Conservation (phyloP, 2,329 filamentous ascomycete genomes). For the Aureobasidium sp. region DNA sequence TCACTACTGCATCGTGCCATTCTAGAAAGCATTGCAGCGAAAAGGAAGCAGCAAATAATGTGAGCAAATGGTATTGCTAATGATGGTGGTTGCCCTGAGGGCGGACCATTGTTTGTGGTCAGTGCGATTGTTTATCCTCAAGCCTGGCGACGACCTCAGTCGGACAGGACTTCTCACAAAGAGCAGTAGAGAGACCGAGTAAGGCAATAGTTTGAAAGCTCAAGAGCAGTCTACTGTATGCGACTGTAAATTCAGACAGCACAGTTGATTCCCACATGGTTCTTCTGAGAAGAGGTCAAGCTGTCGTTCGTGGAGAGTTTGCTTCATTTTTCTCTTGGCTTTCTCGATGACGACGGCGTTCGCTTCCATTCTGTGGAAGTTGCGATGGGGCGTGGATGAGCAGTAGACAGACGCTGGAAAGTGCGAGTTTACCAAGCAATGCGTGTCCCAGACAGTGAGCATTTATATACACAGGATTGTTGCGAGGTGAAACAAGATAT, state of each 20-base stretch:
- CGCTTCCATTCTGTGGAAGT: conserved; percentile 2
- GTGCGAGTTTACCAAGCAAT: neutral
- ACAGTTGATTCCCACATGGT: neutral
- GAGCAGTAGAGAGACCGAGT: neutral
- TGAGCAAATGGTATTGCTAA: neutral
- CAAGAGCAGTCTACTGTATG: neutral
- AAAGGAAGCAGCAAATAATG: neutral
- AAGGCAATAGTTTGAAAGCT: neutral
- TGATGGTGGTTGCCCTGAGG: conserved; percentile 8
- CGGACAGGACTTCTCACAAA: neutral
- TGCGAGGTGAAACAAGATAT: neutral
- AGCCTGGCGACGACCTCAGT: conserved; percentile 1
- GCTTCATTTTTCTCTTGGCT: conserved; percentile 15
- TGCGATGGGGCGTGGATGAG: neutral
- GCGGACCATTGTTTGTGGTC: conserved; percentile 9
- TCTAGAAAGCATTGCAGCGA: neutral
- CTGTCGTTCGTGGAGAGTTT: neutral
- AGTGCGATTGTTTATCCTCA: conserved; percentile 7
- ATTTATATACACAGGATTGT: neutral
- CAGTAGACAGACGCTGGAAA: neutral
- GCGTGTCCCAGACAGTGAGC: too few relatives aligned
- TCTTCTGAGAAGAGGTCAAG: neutral
- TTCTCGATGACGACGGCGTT: conserved; percentile 12
- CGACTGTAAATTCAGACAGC: neutral
- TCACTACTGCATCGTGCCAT: neutral